Percentiles rank a stretch among this genome's conserved stretches.
phyloP scores from a whole-genome alignment of 495 filamentous ascomycete genomes.

The Annulohypoxylon maeteangense region DNA sequence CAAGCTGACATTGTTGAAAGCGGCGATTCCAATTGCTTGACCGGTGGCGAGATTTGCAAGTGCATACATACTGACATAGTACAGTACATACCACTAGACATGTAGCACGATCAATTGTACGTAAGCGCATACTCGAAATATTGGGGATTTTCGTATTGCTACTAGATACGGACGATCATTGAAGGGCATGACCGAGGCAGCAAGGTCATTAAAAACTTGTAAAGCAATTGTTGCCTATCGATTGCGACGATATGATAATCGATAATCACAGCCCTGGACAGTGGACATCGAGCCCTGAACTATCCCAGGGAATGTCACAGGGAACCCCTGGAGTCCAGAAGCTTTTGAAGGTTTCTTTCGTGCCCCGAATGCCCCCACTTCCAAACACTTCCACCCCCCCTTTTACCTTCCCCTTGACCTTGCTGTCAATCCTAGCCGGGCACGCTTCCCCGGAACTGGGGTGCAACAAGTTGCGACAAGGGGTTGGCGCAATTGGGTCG shows the following conservation, averaged over 20 bases:
- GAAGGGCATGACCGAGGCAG: not conserved
- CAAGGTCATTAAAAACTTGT: constrained; percentile 5
- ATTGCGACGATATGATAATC: constrained; percentile 39
- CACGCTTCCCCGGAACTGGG: constrained; percentile 44
- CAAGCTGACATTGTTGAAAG: not conserved
- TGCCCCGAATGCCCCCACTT: constrained; percentile 20
- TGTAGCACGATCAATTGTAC: too few species aligned
- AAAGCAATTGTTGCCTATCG: constrained; percentile 19
- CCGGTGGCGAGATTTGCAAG: not conserved
- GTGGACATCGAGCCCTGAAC: not conserved
- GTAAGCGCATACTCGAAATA: not conserved
- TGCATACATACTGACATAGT: too few species aligned
- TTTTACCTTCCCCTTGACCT: constrained; percentile 26
- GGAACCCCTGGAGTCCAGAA: constrained; percentile 4
- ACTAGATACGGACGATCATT: not conserved
- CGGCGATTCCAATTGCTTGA: not conserved
- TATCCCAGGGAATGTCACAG: not conserved
- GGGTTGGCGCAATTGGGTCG: constrained; percentile 10
- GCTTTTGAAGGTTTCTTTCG: constrained; percentile 2
- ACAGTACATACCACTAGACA: too few species aligned
- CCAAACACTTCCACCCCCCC: constrained; percentile 3
- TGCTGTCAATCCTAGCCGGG: constrained; percentile 38
- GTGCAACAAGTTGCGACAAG: constrained; percentile 28
- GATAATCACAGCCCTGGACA: constrained; percentile 21
- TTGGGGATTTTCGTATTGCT: not conserved